Conservation (phyloP, 306 rosid genomes). For the Pyrus betulifolia region DNA sequence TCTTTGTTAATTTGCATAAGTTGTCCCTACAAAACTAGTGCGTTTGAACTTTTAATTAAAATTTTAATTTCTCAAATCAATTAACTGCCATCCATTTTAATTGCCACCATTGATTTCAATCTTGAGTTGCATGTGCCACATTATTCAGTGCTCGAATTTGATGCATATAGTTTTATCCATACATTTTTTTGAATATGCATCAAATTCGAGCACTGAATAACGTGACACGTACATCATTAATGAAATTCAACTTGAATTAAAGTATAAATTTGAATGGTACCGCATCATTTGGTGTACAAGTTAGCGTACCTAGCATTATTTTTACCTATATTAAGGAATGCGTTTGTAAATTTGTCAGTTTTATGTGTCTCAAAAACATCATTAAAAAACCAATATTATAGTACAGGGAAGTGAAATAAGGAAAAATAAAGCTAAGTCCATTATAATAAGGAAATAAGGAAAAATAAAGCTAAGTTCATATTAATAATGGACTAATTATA, state of each 20-base stretch:
- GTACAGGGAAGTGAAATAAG: not conserved
- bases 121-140: not conserved
- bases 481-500: constrained; percentile 19
- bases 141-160: too few species aligned
- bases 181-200: too few species aligned
- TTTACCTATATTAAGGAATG: too few species aligned
- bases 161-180: too few species aligned
- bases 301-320: too few species aligned
- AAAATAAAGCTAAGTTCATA: not conserved
- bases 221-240: too few species aligned
- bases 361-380: not conserved
- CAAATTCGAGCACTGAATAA: too few species aligned
- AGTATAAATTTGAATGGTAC: too few species aligned
- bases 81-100: not conserved
- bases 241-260: too few species aligned
- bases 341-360: too few species aligned
- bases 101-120: not conserved
- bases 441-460: not conserved
- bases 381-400: not conserved
- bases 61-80: not conserved
- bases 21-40: constrained; percentile 8
- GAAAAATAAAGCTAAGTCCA: too few species aligned
- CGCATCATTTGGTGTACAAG: too few species aligned
- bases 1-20: not conserved
- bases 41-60: not conserved